Evolutionary conservation across 2,329 filamentous ascomycete species (phyloP).

Genomic region (Arachnomyces sp.): DNA sequence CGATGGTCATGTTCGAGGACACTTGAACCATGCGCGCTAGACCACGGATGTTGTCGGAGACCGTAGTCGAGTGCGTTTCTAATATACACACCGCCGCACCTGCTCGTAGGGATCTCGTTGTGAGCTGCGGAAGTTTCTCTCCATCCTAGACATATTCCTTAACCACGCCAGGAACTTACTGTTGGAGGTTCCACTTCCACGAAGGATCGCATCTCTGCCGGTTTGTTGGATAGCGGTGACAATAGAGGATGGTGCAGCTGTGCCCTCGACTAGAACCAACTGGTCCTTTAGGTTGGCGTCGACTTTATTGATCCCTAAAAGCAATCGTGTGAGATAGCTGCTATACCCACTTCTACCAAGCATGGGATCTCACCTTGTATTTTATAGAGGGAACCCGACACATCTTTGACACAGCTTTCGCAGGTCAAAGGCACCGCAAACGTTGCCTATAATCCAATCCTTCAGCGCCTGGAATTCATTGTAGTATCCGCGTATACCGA

Average conservation of each 20-base stretch:
- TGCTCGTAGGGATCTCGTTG: slow-evolving; percentile 16
- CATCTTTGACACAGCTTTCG: slow-evolving; percentile 77
- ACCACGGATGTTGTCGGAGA: slow-evolving; percentile 67
- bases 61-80: slow-evolving; percentile 64
- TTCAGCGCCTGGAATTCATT: slow-evolving; percentile 13
- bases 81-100: slow-evolving; percentile 90
- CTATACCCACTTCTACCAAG: not conserved
- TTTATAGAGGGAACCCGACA: slow-evolving; percentile 70
- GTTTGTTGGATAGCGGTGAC: slow-evolving; percentile 82
- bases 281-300: slow-evolving; percentile 76
- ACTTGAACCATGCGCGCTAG: slow-evolving; percentile 93
- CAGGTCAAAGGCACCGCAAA: slow-evolving; percentile 94
- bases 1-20: slow-evolving; percentile 64
- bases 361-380: slow-evolving; percentile 52
- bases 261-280: slow-evolving; percentile 77
- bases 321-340: slow-evolving; percentile 3
- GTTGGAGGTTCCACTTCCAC: slow-evolving; percentile 78
- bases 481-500: slow-evolving; percentile 13
- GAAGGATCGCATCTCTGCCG: slow-evolving; percentile 86
- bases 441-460: slow-evolving; percentile 63
- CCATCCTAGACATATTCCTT: slow-evolving; percentile 5
- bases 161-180: slow-evolving; percentile 43
- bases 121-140: slow-evolving; percentile 3
- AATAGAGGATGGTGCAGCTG: slow-evolving; percentile 80
- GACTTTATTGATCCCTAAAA: slow-evolving; percentile 70